Evolutionary conservation across 129 eudicot genomes (phyloP).

Genomic region (Centaurea solstitialis): DNA sequence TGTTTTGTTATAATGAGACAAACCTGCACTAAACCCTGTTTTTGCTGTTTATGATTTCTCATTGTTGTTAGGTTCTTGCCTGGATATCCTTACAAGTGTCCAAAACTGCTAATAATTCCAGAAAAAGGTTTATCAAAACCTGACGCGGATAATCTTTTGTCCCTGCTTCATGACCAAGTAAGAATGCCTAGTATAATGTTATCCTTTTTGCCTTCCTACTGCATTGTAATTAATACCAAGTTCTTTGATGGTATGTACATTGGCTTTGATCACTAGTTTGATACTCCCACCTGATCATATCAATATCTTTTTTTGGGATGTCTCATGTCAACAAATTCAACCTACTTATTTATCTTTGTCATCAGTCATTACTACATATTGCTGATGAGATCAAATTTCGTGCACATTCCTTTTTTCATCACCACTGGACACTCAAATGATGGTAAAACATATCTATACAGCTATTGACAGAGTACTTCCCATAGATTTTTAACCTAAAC

Average conservation of each 20-base stretch:
- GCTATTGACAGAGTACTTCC: not conserved
- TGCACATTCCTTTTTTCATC: too few species aligned
- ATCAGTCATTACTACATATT: too few species aligned
- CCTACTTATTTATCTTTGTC: too few species aligned
- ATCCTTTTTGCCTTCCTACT: not conserved
- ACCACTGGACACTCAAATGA: not conserved
- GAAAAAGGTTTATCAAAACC: constrained; percentile 79
- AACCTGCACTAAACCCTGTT: constrained; percentile 9
- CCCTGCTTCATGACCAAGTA: constrained; percentile 90
- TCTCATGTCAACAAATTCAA: not conserved
- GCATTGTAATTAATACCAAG: not conserved
- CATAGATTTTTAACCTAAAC: not conserved
- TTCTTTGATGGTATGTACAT: not conserved
- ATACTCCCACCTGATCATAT: not conserved
- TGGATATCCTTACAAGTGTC: constrained; percentile 94
- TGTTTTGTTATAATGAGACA: constrained; percentile 8
- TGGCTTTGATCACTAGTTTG: not conserved
- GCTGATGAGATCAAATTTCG: too few species aligned
- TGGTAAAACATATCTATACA: not conserved
- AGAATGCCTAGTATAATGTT: constrained; percentile 10
- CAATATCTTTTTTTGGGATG: not conserved
- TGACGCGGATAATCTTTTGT: constrained; percentile 76
- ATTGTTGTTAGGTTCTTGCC: constrained; percentile 62
- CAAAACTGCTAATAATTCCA: constrained; percentile 71
- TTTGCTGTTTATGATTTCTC: constrained; percentile 19